phyloP scores from a whole-genome alignment of 805 yeast species.

The Myxozyma mucilagina region DNA sequence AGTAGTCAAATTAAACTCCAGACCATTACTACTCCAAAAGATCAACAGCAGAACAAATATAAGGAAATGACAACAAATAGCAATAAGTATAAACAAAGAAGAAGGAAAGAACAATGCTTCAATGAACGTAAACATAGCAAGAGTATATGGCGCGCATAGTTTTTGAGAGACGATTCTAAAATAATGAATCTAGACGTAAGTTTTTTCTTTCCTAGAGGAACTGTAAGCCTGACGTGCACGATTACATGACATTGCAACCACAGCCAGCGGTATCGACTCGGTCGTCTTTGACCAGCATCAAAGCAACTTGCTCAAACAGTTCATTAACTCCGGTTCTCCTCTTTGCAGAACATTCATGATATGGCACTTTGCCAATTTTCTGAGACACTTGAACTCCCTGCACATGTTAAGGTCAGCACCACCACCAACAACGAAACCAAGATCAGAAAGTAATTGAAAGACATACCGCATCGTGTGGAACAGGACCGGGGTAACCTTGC shows the following conservation, averaged over 20 bases:
- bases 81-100: not conserved
- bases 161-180: not conserved
- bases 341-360: conserved; percentile 79
- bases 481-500: conserved; percentile 31
- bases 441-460: not conserved
- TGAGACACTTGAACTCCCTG: conserved; percentile 53
- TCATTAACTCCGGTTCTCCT: conserved; percentile 62
- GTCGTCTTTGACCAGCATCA: conserved; percentile 1
- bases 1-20: not conserved
- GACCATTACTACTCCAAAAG: conserved; percentile 1
- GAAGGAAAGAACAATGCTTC: not conserved
- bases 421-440: not conserved
- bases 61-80: not conserved
- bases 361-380: conserved; percentile 63
- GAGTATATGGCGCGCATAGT: not conserved
- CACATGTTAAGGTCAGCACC: not conserved
- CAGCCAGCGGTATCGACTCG: conserved; percentile 4
- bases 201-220: not conserved
- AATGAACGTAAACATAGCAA: not conserved
- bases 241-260: not conserved
- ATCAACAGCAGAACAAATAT: not conserved
- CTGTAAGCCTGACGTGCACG: not conserved
- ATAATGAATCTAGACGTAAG: not conserved
- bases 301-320: conserved; percentile 62
- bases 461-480: conserved; percentile 27